Evolutionary conservation across 805 yeast genomes (phyloP).

Genomic region (Cyberlindnera lachancei): DNA sequence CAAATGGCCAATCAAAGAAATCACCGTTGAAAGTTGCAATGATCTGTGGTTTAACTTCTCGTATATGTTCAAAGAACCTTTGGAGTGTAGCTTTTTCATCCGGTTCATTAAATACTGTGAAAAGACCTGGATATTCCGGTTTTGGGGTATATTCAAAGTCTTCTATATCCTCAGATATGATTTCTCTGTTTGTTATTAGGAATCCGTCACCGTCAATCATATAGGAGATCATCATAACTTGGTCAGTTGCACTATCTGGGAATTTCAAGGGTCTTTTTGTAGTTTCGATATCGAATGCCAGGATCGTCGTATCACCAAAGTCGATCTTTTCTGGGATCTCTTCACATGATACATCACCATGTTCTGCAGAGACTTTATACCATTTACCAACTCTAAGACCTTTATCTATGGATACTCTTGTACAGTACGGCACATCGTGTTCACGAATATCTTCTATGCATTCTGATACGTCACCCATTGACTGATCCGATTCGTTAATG

Average conservation of each 20-base stretch:
- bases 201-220: constrained; percentile 98
- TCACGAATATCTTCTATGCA: constrained; percentile 78
- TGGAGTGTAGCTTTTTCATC: constrained; percentile 70
- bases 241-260: constrained; percentile 87
- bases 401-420: constrained; percentile 88
- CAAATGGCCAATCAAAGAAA: constrained; percentile 98
- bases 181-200: constrained; percentile 88
- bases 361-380: constrained; percentile 71
- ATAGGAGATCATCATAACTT: constrained; percentile 97
- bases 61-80: constrained; percentile 82
- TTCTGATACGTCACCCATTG: constrained; percentile 44
- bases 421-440: constrained; percentile 95
- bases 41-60: constrained; percentile 89
- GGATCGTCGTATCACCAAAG: constrained; percentile 94
- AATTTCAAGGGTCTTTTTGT: constrained; percentile 94
- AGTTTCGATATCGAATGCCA: constrained; percentile 97
- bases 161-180: constrained; percentile 88
- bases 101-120: constrained; percentile 83
- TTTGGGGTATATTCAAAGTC: constrained; percentile 97
- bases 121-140: constrained; percentile 89
- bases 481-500: constrained; percentile 9
- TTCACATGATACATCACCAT: constrained; percentile 44
- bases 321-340: constrained; percentile 73
- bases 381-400: constrained; percentile 90
- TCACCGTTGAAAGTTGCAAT: constrained; percentile 98